Evolutionary conservation across 345 rosid species (phyloP), one percentile per base, ranked within the genome.

Genomic region (Crucihimalaya himalaica): DNA sequence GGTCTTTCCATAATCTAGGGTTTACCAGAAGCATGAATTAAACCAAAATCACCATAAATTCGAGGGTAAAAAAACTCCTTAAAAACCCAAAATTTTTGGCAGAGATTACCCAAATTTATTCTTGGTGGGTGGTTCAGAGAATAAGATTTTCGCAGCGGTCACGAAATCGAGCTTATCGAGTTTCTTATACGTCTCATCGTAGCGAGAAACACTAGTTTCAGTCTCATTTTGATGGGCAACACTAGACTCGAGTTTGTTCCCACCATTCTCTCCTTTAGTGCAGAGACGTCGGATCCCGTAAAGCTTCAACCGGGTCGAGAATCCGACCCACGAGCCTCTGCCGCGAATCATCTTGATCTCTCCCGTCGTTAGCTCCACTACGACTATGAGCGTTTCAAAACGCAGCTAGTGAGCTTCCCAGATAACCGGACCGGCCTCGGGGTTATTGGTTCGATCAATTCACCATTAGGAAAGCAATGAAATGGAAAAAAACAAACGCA

Each of bases 161-260:
- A 57, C 77, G 85, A 92, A 89, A 77, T 95, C 93, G 42, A 92
- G 89, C 34, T 87, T 88, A 46, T 87, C 90, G 16, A 95, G 85
- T 76, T 87, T 86, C 76, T 78, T 75, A 52, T 86, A 87, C 1
- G 86, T 74, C 66, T 88, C 96, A 0, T 79, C 43, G 81, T 87
- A 85, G 52, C 73, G 80, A 79, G 79, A 79, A 43, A 81, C 54
- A 76, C 69, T 84, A 1, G 93, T 84, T 61, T 75, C 73, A 23
- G 86, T 64, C 57, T 87, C 91, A 1, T 71, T 51, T 76, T 84
- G 78, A 54, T 63, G 81, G 78, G 77, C 80, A 42, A 77, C 53
- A 70, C 78, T 86, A 2, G 92, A 81, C 61, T 78, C 80, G 37
- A 32, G 45, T 46, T 68, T 73, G 47, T 47, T 72, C 56, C 62